These are phyloP conservation scores for Nasturtium officinale DNA, from an alignment of 345 rosid species.

Conservation along the genomic window DNA sequence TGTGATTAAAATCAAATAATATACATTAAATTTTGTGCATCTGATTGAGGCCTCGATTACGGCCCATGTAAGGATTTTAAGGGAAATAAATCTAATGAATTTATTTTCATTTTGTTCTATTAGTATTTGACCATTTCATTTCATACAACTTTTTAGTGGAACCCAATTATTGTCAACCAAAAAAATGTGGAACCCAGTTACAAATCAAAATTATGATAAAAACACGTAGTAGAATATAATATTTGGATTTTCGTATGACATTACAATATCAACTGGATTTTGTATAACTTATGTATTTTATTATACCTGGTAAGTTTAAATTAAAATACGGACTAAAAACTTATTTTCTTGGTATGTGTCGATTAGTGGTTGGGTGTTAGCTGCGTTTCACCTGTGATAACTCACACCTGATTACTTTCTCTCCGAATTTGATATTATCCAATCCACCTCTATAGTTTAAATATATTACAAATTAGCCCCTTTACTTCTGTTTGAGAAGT, in stretches of 20 bases:
- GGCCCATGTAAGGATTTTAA: neutral
- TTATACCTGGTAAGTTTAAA: neutral
- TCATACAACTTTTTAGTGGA: slow-evolving; percentile 28
- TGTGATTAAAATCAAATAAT: too few relatives aligned
- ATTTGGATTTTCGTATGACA: neutral
- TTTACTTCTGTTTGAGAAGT: neutral
- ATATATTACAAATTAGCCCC: slow-evolving; percentile 3
- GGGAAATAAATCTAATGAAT: too few relatives aligned
- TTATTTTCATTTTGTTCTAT: neutral
- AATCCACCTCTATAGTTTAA: neutral
- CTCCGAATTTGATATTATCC: neutral
- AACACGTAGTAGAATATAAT: neutral
- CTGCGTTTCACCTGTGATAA: slow-evolving; percentile 5
- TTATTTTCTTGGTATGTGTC: neutral
- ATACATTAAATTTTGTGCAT: slow-evolving; percentile 1
- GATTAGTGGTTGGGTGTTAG: neutral
- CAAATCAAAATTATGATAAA: neutral
- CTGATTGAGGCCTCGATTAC: neutral
- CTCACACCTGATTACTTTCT: slow-evolving; percentile 15
- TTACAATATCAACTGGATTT: neutral
- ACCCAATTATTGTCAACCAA: slow-evolving; percentile 24
- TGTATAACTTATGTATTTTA: neutral
- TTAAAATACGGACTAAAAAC: neutral
- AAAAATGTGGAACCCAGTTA: slow-evolving; percentile 26
- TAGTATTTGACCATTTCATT: slow-evolving; percentile 15